Conservation (phyloP, 352 stramenopile species). For the Phytophthora fragariaefolia region DNA sequence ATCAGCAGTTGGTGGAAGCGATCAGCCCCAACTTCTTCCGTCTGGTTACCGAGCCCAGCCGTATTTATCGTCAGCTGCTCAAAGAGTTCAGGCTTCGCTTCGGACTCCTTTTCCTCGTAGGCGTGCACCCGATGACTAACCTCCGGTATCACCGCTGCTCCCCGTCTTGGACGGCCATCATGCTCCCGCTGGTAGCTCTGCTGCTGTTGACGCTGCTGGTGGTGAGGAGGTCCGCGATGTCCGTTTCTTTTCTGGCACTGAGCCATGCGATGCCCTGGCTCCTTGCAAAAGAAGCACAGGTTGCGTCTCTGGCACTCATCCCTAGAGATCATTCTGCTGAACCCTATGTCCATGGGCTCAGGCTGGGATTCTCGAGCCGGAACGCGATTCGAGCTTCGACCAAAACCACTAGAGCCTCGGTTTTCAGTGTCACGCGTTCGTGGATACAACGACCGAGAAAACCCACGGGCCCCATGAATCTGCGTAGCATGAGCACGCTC, state of each 20-base stretch:
- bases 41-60: neutral
- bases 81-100: neutral
- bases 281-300: neutral
- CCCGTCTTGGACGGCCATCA: too few relatives aligned
- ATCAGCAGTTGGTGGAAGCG: slow-evolving; percentile 9
- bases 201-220: neutral
- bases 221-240: neutral
- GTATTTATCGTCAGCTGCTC: neutral
- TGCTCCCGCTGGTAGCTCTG: neutral
- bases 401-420: neutral
- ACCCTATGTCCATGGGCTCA: neutral
- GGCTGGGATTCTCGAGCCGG: neutral
- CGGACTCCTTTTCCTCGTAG: neutral
- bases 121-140: neutral
- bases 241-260: neutral
- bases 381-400: neutral
- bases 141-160: too few relatives aligned
- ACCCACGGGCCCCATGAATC: neutral
- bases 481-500: neutral
- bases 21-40: neutral
- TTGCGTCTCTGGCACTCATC: neutral
- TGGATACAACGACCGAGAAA: neutral
- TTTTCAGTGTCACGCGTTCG: neutral
- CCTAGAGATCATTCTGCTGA: neutral
- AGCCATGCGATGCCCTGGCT: neutral